Conservation (phyloP, 441 rosid genomes). For the Lepidium campestre region DNA sequence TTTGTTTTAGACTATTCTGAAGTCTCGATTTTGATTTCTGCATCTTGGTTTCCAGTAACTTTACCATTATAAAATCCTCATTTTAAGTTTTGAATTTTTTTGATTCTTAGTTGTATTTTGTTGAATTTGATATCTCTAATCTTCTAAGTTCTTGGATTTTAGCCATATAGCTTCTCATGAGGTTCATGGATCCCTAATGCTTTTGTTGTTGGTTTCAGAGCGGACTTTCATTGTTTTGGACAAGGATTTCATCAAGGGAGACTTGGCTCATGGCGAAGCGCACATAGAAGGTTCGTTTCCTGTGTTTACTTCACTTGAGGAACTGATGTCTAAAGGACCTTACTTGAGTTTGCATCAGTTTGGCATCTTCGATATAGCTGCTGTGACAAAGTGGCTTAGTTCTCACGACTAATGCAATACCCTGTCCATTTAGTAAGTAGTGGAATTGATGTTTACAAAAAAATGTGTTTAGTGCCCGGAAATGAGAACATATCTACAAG, state of each 20-base stretch:
- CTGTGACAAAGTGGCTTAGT: background rate
- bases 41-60: too few relatives aligned
- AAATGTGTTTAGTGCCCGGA: background rate
- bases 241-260: conserved; percentile 52
- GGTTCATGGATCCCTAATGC: background rate
- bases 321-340: background rate
- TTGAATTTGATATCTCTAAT: background rate
- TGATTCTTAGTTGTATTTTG: background rate
- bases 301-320: background rate
- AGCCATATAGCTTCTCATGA: background rate
- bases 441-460: background rate
- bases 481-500: background rate
- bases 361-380: background rate
- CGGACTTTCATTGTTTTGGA: conserved; percentile 83
- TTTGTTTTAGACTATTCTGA: background rate
- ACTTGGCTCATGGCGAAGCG: conserved; percentile 56
- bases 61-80: background rate
- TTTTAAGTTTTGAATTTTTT: background rate
- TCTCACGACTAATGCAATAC: background rate
- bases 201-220: conserved; percentile 38
- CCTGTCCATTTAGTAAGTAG: background rate
- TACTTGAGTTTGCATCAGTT: background rate
- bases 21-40: background rate
- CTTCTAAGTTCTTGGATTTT: background rate
- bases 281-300: conserved; percentile 58